A percentile compares a stretch with the other conserved stretches of the same genome.
phyloP scores from a whole-genome alignment of 179 eudicot genomes.

The Heliamphora pulchella region DNA sequence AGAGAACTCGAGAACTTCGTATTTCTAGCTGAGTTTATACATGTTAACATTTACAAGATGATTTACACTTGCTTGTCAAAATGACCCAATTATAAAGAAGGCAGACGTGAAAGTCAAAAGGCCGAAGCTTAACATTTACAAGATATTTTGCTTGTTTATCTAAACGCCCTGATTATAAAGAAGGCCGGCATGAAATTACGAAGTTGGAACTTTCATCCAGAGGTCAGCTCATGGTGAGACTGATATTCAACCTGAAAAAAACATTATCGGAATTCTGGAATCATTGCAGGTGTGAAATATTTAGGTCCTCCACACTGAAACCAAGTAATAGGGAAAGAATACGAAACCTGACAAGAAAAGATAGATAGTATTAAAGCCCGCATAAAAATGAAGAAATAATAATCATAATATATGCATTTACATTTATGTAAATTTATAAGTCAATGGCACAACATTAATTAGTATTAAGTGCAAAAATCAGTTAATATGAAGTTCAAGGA shows the following conservation, averaged over 20 bases:
- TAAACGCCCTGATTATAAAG: not conserved
- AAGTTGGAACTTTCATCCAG: not conserved
- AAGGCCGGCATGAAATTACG: not conserved
- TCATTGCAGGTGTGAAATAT: not conserved
- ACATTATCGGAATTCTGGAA: not conserved
- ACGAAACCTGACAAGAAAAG: constrained; percentile 4
- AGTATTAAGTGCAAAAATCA: not conserved
- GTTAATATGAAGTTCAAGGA: not conserved
- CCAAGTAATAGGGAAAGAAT: not conserved
- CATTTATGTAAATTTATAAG: not conserved
- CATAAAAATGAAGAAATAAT: not conserved
- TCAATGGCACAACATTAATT: not conserved
- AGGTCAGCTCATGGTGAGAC: not conserved
- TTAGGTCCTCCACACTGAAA: not conserved
- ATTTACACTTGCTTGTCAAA: not conserved
- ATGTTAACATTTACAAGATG: constrained; percentile 7
- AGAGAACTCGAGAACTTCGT: not conserved
- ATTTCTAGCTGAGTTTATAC: not conserved
- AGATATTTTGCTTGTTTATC: not conserved
- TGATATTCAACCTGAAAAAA: constrained; percentile 11
- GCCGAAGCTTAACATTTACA: not conserved
- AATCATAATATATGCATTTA: not conserved
- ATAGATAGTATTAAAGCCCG: not conserved
- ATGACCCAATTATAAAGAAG: not conserved
- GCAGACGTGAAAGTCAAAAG: not conserved